Evolutionary conservation across 192 early-diverging fungal species (phyloP).

Genomic region (Allomyces javanicus): DNA sequence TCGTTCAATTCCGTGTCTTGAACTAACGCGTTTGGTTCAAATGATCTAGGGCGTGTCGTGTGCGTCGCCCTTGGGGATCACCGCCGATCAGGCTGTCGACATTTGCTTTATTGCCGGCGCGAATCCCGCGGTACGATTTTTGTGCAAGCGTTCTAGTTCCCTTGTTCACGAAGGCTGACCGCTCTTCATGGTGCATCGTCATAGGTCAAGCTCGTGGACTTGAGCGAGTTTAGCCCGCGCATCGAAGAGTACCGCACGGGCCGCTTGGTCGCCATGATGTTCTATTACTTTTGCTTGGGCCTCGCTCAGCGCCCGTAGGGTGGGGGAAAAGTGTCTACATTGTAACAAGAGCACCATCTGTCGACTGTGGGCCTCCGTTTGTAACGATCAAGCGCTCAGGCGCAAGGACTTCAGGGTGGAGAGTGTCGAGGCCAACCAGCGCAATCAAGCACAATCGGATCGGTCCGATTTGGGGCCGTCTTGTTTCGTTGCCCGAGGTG

Average conservation of each 20-base stretch:
- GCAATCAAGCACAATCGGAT: no score
- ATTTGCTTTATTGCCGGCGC: conserved; percentile 7
- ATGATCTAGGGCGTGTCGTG: conserved; percentile 1
- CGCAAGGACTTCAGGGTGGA: no score
- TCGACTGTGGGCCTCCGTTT: no score
- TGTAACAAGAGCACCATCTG: no score
- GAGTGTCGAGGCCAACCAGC: no score
- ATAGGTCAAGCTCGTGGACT: conserved; percentile 6
- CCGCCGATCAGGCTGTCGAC: conserved; percentile 6
- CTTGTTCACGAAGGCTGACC: no score
- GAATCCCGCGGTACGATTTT: conserved; percentile 4
- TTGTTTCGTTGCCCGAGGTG: no score
- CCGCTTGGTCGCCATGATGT: conserved; percentile 9
- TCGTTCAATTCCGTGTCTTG: no score
- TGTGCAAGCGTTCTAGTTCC: not conserved
- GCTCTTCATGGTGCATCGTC: not conserved
- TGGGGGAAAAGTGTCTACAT: no score
- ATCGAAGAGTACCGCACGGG: conserved; percentile 9
- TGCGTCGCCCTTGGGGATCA: conserved; percentile 5
- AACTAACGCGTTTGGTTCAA: no score
- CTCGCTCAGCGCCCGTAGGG: conserved; percentile 3
- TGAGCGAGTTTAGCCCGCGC: conserved; percentile 7
- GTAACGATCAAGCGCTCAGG: no score
- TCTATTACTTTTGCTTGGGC: conserved; percentile 8
- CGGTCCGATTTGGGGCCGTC: no score